Evolutionary conservation across 2,329 filamentous ascomycete genomes (phyloP), one percentile per base, ranked within the genome.

Genomic region (Sporothrix inflata): DNA sequence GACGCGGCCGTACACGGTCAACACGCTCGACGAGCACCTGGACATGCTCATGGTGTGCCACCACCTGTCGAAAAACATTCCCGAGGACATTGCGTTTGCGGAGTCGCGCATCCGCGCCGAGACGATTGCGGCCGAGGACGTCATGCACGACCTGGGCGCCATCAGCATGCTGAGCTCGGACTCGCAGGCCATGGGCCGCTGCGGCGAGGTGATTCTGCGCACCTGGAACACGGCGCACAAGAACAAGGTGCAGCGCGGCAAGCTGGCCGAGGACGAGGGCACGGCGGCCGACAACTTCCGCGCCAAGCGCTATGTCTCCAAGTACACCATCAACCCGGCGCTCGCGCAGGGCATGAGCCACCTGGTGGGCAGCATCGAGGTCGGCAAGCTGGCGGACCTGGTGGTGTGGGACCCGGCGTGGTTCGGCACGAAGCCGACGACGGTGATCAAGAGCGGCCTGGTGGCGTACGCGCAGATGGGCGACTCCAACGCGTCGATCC

Each of bases 1-100:
- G 0, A 98, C 95, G 1, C 87, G 94, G 1, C 95, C 95, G 0
- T 98, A 90, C 81, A 98, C 95, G 1, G 86, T 87, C 75, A 98
- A 98, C 84, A 98, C 95, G 0, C 87, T 98, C 0, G 95, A 98
- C 79, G 95, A 98, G 82, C 95, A 98, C 82, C 88, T 98, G 16
- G 95, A 98, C 83, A 98, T 98, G 95, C 85, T 98, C 63, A 98
- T 98, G 95, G 94, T 97, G 49, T 98, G 95, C 84, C 95, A 98
- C 81, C 95, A 98, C 79, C 85, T 98, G 11, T 94, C 91, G 69
- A 93, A 93, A 81, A 91, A 97, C 81, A 98, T 98, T 73, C 93
- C 94, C 72, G 95, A 98, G 83, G 95, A 98, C 79, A 92, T 98
- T 16, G 94, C 94, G 1, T 98, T 98, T 78, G 95, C 95, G 65